Percentiles rank a stretch among this genome's conserved stretches.
Conservation (phyloP, 169 alveolate species). For the Plasmodium gallinaceum region DNA sequence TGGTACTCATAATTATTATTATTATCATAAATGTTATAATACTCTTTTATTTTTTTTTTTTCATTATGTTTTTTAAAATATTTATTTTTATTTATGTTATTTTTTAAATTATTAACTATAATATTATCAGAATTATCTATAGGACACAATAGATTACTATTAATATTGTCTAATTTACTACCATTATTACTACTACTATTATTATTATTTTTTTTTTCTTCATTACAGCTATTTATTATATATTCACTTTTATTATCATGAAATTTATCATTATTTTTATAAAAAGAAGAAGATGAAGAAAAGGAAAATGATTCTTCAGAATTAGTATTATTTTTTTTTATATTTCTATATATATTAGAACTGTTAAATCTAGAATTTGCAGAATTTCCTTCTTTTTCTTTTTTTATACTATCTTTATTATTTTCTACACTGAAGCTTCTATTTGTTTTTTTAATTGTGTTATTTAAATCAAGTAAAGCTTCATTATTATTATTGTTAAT, state of each 20-base stretch:
- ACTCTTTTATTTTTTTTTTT: conserved; percentile 47
- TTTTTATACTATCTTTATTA: not conserved
- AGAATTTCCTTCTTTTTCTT: not conserved
- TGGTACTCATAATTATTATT: conserved; percentile 36
- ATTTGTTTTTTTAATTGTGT: not conserved
- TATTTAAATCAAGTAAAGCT: not conserved
- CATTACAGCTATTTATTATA: not conserved
- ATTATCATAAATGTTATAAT: conserved; percentile 21
- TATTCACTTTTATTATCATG: not conserved
- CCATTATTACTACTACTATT: no score
- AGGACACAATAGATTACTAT: not conserved
- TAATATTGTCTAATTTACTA: not conserved
- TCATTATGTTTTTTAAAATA: conserved; percentile 24
- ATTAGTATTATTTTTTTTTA: no score
- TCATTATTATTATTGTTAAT: not conserved
- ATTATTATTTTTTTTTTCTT: not conserved
- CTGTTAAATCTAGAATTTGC: conserved; percentile 46
- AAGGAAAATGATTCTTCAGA: not conserved
- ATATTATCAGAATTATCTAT: not conserved
- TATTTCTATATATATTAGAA: conserved; percentile 28
- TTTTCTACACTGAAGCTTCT: conserved; percentile 66
- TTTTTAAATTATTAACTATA: not conserved
- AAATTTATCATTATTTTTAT: not conserved
- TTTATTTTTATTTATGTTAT: conserved; percentile 9
- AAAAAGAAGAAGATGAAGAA: not conserved